Base-by-base conservation (phyloP, 306 rosid species). In the Vigna mungo region DNA sequence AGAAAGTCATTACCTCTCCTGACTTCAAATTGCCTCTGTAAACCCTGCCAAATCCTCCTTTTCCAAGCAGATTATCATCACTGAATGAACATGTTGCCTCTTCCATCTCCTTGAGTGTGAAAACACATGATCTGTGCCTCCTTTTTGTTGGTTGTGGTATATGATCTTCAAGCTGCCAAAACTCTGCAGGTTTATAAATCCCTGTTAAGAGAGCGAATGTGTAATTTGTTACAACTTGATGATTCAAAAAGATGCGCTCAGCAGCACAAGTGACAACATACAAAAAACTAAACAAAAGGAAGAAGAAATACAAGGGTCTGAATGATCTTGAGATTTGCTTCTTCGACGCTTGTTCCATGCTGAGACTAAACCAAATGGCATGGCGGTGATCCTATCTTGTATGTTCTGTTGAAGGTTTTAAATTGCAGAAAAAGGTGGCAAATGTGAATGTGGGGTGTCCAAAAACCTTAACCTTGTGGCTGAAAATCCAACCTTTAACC, bases 21-120 rank as follows among this genome's bases (percentile, higher is more conserved):
- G 98, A 89, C 65, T 71, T 78, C 80, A 94, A 75, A 85, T 83
- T 86, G 23, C 96, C 98, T 7, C 75, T 62, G 78, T 94, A 92
- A 18, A 94, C 98, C 13, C 83, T 87, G 23, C 97, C 98, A 63
- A 94, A 94, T 13, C 98, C 98, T 66, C 98, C 98, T 84, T 92
- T 94, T 0, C 97, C 98, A 30, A 94, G 85, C 4, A 94, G 81
- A 83, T 94, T 92, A n/a, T 79, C 85, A 2, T 94, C 98, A 59
- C 90, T 79, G 86, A 92, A 94, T 72, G 92, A 89, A 72, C 84
- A 80, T 9, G 98, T 90, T 51, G 98, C 97, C 76, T 85, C 93
- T 72, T 90, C 97, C 98, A 90, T 94, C 72, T 92, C 96, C 79
- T 77, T 90, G 79, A 92, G 88, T 11, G 94, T 94, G 85, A 84